phyloP scores from a whole-genome alignment of 192 early-diverging fungal genomes.

The Backusella psychrophila region DNA sequence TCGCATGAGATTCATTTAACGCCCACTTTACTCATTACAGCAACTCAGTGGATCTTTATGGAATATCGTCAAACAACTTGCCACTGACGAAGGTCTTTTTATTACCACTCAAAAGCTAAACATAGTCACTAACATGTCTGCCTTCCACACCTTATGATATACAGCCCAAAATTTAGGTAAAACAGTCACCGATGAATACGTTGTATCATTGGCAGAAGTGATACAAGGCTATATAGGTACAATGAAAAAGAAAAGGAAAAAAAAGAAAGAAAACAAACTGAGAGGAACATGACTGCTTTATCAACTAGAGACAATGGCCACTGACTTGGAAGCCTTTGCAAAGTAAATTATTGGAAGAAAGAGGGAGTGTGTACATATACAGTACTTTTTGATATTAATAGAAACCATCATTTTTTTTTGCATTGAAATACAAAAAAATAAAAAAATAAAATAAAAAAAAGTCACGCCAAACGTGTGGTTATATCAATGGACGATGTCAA shows the following conservation, averaged over 20 bases:
- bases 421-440: background rate
- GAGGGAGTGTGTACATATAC: no score
- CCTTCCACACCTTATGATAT: background rate
- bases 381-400: background rate
- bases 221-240: background rate
- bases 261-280: background rate
- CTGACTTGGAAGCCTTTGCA: constrained; percentile 11
- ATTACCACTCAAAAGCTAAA: background rate
- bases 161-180: background rate
- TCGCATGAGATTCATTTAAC: background rate
- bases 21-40: background rate
- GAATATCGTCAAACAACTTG: background rate
- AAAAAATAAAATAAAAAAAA: no score
- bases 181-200: background rate
- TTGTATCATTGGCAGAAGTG: background rate
- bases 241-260: background rate
- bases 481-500: constrained; percentile 15
- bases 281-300: background rate
- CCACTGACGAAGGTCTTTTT: constrained; percentile 1
- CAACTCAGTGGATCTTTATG: background rate
- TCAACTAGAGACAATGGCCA: background rate
- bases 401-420: background rate
- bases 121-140: background rate
- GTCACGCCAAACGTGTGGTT: constrained; percentile 1
- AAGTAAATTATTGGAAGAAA: background rate